phyloP scores from a whole-genome alignment of 2,329 filamentous ascomycete genomes.

The Chrysoporthe austroafricana region DNA sequence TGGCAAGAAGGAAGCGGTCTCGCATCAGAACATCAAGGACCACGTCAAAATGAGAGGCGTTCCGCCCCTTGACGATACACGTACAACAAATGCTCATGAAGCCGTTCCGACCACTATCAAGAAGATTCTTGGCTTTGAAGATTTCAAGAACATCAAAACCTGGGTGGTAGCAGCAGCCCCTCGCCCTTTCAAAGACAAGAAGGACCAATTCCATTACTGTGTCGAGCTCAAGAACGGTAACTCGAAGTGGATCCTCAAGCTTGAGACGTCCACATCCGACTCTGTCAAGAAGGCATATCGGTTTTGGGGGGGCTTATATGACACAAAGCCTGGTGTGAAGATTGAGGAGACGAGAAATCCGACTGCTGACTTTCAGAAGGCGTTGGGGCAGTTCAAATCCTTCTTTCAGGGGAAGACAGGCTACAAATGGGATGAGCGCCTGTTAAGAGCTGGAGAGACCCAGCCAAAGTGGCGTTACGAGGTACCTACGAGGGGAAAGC shows the following conservation, averaged over 20 bases:
- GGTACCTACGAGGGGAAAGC: not conserved
- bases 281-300: conserved; percentile 60
- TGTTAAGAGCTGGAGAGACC: conserved; percentile 39
- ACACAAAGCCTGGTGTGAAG: conserved; percentile 38
- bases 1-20: not conserved
- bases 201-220: conserved; percentile 64
- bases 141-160: not conserved
- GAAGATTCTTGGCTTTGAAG: not conserved
- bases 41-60: not conserved
- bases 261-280: conserved; percentile 66
- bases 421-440: conserved; percentile 61
- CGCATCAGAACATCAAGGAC: not conserved
- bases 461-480: conserved; percentile 4
- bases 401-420: conserved; percentile 65
- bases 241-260: conserved; percentile 48
- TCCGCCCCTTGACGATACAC: not conserved
- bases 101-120: not conserved
- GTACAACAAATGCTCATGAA: not conserved
- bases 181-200: conserved; percentile 66
- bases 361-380: conserved; percentile 31
- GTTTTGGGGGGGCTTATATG: conserved; percentile 57
- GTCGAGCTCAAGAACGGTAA: conserved; percentile 52
- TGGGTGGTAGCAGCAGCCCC: conserved; percentile 38
- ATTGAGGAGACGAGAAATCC: not conserved
- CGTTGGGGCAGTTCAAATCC: conserved; percentile 54